These are phyloP conservation scores for Dichotomopilus funicola DNA, from an alignment of 2,329 filamentous ascomycete species.

Conservation along the genomic window DNA sequence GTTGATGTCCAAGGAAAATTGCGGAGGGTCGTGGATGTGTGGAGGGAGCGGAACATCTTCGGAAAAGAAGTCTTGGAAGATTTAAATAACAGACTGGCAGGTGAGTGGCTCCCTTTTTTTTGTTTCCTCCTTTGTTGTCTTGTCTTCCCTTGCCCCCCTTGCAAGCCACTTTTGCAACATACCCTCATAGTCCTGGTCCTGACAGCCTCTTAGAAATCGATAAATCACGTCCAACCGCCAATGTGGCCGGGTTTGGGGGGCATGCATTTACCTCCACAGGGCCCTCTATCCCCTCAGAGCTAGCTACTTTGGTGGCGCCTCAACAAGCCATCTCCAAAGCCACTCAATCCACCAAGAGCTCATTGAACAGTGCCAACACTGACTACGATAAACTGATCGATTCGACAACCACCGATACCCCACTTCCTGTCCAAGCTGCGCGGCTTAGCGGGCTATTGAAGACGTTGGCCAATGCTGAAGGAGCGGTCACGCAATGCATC, in stretches of 20 bases:
- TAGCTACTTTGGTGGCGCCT: constrained; percentile 65
- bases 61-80: constrained; percentile 71
- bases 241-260: constrained; percentile 45
- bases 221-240: constrained; percentile 48
- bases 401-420: constrained; percentile 60
- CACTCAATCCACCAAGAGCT: constrained; percentile 58
- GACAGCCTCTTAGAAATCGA: constrained; percentile 45
- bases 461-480: constrained; percentile 79
- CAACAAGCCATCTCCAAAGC: constrained; percentile 71
- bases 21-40: constrained; percentile 85
- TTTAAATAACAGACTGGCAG: constrained; percentile 72
- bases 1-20: constrained; percentile 84
- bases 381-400: constrained; percentile 83
- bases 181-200: constrained; percentile 6
- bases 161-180: not conserved
- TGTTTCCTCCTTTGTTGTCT: not conserved
- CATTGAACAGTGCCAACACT: constrained; percentile 62
- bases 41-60: constrained; percentile 82
- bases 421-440: constrained; percentile 85
- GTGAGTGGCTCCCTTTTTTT: constrained; percentile 40
- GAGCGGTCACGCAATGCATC: constrained; percentile 80
- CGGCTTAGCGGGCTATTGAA: constrained; percentile 85
- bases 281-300: constrained; percentile 63
- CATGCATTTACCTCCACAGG: constrained; percentile 61
- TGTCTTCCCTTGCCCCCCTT: no score